phyloP scores from a whole-genome alignment of 495 filamentous ascomycete genomes.

The Elasticomyces elasticus region DNA sequence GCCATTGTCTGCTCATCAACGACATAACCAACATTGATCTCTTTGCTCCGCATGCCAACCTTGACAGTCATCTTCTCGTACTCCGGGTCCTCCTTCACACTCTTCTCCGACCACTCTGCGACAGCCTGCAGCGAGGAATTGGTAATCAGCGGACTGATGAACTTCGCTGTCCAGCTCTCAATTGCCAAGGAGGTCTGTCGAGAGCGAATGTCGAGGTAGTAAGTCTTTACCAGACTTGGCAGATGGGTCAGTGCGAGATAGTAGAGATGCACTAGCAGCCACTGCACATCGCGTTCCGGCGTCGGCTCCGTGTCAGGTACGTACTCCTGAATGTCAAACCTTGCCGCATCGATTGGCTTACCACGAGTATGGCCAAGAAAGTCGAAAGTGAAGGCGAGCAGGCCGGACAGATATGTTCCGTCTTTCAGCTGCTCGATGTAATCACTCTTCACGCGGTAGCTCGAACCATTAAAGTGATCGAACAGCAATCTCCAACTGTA shows the following conservation, averaged over 20 bases:
- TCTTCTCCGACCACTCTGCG: slow-evolving; percentile 51
- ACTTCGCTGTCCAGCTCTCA: slow-evolving; percentile 71
- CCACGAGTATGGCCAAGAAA: slow-evolving; percentile 64
- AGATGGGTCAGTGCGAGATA: slow-evolving; percentile 67
- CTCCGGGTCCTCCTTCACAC: slow-evolving; percentile 36
- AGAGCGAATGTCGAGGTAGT: slow-evolving; percentile 69
- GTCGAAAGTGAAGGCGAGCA: slow-evolving; percentile 72
- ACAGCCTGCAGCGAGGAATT: slow-evolving; percentile 61
- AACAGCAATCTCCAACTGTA: slow-evolving; percentile 86
- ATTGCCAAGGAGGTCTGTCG: slow-evolving; percentile 67
- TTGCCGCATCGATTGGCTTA: slow-evolving; percentile 57
- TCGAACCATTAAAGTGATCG: slow-evolving; percentile 68
- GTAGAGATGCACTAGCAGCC: slow-evolving; percentile 78
- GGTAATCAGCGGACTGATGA: slow-evolving; percentile 74
- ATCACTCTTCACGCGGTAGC: slow-evolving; percentile 66
- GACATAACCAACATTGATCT: slow-evolving; percentile 71
- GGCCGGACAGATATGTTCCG: slow-evolving; percentile 53
- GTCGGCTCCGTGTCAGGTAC: slow-evolving; percentile 47
- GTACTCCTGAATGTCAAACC: slow-evolving; percentile 60
- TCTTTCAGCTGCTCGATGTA: slow-evolving; percentile 70
- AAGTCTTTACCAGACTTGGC: slow-evolving; percentile 69
- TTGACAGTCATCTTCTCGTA: slow-evolving; percentile 40
- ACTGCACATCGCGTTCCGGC: slow-evolving; percentile 60
- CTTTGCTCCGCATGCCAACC: slow-evolving; percentile 54
- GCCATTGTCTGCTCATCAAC: slow-evolving; percentile 77